Conservation (phyloP, 768 basidiomycete genomes). For the Trametes punicea region DNA sequence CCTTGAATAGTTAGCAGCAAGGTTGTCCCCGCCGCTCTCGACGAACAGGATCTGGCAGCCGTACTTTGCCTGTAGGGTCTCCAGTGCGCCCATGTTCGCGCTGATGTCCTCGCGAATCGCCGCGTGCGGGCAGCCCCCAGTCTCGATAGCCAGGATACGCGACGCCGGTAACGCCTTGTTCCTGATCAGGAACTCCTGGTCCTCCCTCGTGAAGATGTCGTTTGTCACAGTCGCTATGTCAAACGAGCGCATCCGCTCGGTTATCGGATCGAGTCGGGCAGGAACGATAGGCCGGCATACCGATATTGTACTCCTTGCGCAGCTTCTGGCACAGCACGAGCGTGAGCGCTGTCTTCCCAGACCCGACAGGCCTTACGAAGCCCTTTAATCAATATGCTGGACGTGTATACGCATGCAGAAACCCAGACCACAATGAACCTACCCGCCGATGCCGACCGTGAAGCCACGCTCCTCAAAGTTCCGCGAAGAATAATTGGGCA, state of each 20-base stretch:
- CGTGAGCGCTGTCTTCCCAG: constrained; percentile 94
- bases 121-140: constrained; percentile 96
- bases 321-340: constrained; percentile 84
- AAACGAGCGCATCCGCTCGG: neutral
- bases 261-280: neutral
- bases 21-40: constrained; percentile 95
- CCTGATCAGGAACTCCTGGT: constrained; percentile 95
- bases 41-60: constrained; percentile 89
- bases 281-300: constrained; percentile 42
- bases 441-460: constrained; percentile 98
- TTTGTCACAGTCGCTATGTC: constrained; percentile 90
- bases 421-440: constrained; percentile 26
- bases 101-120: constrained; percentile 98
- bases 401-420: neutral
- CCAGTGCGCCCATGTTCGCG: constrained; percentile 94
- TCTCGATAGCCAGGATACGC: constrained; percentile 95
- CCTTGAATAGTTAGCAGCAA: constrained; percentile 95
- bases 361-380: constrained; percentile 81
- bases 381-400: neutral
- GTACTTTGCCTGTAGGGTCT: constrained; percentile 89
- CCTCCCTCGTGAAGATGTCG: constrained; percentile 97
- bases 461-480: constrained; percentile 94
- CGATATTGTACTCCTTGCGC: constrained; percentile 86
- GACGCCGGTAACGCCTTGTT: constrained; percentile 82
- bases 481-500: constrained; percentile 80